Evolutionary conservation across 768 basidiomycete genomes (phyloP).

Genomic region (Leucosporidium creatinivorum): DNA sequence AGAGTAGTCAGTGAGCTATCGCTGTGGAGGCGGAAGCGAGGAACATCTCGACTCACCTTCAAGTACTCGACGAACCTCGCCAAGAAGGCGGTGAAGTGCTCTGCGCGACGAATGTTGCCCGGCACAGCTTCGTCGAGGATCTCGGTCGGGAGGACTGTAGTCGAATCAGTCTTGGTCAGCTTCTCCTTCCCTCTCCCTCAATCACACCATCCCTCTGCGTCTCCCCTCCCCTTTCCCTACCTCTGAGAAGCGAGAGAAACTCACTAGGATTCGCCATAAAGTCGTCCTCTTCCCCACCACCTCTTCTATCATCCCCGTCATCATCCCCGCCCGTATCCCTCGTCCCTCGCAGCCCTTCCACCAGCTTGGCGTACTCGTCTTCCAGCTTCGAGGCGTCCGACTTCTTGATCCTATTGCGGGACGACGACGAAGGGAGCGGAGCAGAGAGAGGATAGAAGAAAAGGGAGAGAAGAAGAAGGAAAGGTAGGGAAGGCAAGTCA

Average conservation of each 20-base stretch:
- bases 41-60: conserved; percentile 56
- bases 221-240: no score
- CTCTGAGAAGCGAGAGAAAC: conserved; percentile 15
- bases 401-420: conserved; percentile 69
- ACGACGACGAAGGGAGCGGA: no score
- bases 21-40: no score
- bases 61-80: conserved; percentile 98
- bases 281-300: conserved; percentile 56
- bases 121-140: conserved; percentile 91
- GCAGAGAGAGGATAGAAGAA: no score
- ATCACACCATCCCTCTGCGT: background rate
- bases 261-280: conserved; percentile 84
- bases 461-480: background rate
- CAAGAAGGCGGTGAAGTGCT: conserved; percentile 96
- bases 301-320: conserved; percentile 61
- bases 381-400: conserved; percentile 90
- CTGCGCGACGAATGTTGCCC: conserved; percentile 96
- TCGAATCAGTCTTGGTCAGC: no score
- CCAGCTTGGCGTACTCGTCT: conserved; percentile 90
- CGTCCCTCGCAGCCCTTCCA: conserved; percentile 83
- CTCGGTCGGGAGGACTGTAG: conserved; percentile 80
- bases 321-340: conserved; percentile 48
- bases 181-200: no score
- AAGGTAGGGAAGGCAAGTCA: no score
- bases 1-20: no score